Percentiles rank a stretch among this genome's conserved stretches.
Conservation (phyloP, 1,139 yeast species). For the Diutina scorzettiae region DNA sequence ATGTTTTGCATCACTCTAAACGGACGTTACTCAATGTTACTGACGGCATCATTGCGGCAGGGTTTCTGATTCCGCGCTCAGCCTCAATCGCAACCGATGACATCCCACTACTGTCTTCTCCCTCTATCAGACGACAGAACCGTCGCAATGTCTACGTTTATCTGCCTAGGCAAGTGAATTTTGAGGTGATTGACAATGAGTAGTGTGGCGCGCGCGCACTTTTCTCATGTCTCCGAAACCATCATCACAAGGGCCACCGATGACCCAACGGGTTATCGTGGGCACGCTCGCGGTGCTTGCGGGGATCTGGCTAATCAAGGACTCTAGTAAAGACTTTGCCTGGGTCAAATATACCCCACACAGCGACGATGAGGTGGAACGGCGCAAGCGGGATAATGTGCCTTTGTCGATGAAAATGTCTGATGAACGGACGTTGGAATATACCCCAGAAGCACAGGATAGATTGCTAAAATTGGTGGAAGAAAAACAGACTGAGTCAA, state of each 20-base stretch:
- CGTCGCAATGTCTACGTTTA: slow-evolving; percentile 42
- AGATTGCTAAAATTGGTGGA: slow-evolving; percentile 12
- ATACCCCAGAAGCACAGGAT: slow-evolving; percentile 33
- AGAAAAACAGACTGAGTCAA: slow-evolving; percentile 15
- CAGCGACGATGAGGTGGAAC: slow-evolving; percentile 27
- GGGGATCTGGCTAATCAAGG: slow-evolving; percentile 23
- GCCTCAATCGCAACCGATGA: slow-evolving; percentile 10
- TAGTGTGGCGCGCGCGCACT: neutral
- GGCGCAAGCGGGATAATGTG: slow-evolving; percentile 22
- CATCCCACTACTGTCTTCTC: neutral
- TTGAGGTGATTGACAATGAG: slow-evolving; percentile 11
- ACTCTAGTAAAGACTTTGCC: slow-evolving; percentile 29
- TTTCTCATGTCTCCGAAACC: neutral
- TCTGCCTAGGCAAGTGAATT: slow-evolving; percentile 41
- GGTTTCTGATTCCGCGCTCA: slow-evolving; percentile 46
- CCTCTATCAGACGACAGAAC: slow-evolving; percentile 8
- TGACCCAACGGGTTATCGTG: slow-evolving; percentile 22
- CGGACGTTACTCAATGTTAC: slow-evolving; percentile 29
- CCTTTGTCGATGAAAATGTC: slow-evolving; percentile 21
- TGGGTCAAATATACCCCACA: slow-evolving; percentile 29
- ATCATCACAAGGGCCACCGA: slow-evolving; percentile 24
- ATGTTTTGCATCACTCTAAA: neutral
- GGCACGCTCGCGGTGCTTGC: slow-evolving; percentile 25
- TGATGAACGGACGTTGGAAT: slow-evolving; percentile 28
- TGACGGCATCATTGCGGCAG: slow-evolving; percentile 47